Base-by-base conservation (phyloP, 805 yeast species). In the Ogataea siamensis region DNA sequence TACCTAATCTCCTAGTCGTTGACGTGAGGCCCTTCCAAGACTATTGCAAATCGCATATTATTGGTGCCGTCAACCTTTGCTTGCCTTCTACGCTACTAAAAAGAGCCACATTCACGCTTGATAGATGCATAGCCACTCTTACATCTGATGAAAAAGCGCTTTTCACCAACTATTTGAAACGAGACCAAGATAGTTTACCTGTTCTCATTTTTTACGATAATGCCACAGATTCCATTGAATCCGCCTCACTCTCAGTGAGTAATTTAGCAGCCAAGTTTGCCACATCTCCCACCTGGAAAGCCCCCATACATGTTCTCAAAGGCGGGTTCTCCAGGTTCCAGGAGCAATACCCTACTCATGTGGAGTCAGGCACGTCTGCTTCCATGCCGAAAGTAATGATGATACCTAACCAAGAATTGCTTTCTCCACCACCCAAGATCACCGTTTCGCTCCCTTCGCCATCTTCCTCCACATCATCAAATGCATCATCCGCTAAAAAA, bases 61-160 rank as follows among this genome's bases (percentile, higher is more conserved):
- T 50, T 4, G 67, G 73, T 28, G 74, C 97, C 1, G 66, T 86
- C 30, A 87, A 87, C 56, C 72, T 91, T 24, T 86, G 95, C 58
- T 63, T 89, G 10, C 97, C 98, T 2, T 83, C 95, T n/a, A 89
- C 97, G 0, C 67, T 89, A 28, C 64, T 89, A 46, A 84, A 80
- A 56, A 73, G 98, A 47, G 67, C 78, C 21, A 82, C 80, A 37
- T 89, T 85, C 52, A 78, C 79, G 3, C 65, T 89, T 39, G 65
- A 64, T 32, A 71, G 78, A 53, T 78, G 87, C 49, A 62, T 83
- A 16, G 76, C 73, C 34, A 79, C 85, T 20, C 60, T 83, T 34
- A 76, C 86, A 0, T 49, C 61, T 5, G 63, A 64, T 39, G 88
- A 81, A 40, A 73, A 70, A 45, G 36, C 49, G 2, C 51, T 70